Base-by-base conservation (phyloP, 192 early-diverging fungal genomes). In the Coemansia sp. region DNA sequence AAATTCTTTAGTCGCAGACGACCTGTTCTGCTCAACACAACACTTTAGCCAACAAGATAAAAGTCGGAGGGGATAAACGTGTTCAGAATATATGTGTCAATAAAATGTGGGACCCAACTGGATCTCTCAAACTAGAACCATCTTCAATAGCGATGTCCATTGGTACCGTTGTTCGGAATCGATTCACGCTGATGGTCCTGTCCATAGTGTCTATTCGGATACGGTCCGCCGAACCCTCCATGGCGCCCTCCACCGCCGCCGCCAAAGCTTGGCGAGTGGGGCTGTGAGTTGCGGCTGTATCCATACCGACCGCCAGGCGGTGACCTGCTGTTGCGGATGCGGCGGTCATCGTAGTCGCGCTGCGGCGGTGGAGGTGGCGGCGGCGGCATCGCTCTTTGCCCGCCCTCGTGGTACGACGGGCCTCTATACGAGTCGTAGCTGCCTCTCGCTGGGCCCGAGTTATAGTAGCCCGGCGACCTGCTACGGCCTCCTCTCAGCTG, bases 1-100 rank as follows among this genome's bases (percentile, higher is more conserved):
- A 65, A 59, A 50, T 80, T 80, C 62, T 74, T 80, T 49, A 29
- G 59, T 13, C 72, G 69, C 4, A 60, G 69, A 17, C 50, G 43
- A 9, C 50, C 72, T 1, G 36, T 80, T 19, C 20, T 40, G 5
- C 41, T 80, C 15, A 59, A 42, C 0, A 59, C 61, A 2, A 65
- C 77, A 0, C 55, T 80, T 0, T 79, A 69, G 61, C 4, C 33
- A 36, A 50, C 33, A 54, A 54, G 32, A 49, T 20, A n/a, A n/a
- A 49, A n/a, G 48, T 4, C 9, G 9, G 14, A 5, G 17, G 9
- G 17, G 9, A 54, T 25, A 14, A 32, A 54, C 14, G 7, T 29
- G 29, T 29, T 29, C 29, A 29, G 29, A 29, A 29, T 29, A 29
- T 29, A 29, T 29, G 3, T 29, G 29, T 29, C 29, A 40, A 40